A percentile compares a stretch with the other conserved stretches of the same genome.
These are phyloP conservation scores for Trametes pubescens DNA, from an alignment of 1,284 basidiomycete species.

Conservation along the genomic window DNA sequence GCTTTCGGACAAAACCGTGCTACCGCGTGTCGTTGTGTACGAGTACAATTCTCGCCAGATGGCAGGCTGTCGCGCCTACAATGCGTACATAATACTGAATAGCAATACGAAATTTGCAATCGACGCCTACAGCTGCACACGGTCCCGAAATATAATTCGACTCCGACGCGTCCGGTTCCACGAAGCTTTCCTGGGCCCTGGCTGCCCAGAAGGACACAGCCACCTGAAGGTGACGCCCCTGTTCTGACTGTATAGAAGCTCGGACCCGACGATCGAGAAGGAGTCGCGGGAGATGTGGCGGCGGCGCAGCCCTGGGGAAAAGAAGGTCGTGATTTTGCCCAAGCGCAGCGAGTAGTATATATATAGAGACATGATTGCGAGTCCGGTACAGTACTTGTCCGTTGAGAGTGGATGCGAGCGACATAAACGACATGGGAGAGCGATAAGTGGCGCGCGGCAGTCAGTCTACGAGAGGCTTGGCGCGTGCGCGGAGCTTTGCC, in stretches of 20 bases:
- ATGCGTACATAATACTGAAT: too few species aligned
- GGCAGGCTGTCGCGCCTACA: too few species aligned
- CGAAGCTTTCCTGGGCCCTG: too few species aligned
- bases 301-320: background rate
- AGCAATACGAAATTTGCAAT: too few species aligned
- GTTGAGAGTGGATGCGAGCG: too few species aligned
- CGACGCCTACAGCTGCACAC: background rate
- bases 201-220: background rate
- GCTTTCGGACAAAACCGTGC: too few species aligned
- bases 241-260: background rate
- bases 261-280: background rate
- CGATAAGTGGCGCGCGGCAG: background rate
- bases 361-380: too few species aligned
- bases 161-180: too few species aligned
- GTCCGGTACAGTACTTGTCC: background rate
- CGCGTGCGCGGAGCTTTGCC: background rate
- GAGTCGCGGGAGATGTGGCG: too few species aligned
- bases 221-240: background rate
- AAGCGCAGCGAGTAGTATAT: background rate
- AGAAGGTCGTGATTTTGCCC: background rate
- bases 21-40: too few species aligned
- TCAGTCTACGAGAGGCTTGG: background rate
- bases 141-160: background rate
- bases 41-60: too few species aligned
- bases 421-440: too few species aligned